Evolutionary conservation across 768 basidiomycete species (phyloP).

Genomic region (Leccinum olivaceopallidum): DNA sequence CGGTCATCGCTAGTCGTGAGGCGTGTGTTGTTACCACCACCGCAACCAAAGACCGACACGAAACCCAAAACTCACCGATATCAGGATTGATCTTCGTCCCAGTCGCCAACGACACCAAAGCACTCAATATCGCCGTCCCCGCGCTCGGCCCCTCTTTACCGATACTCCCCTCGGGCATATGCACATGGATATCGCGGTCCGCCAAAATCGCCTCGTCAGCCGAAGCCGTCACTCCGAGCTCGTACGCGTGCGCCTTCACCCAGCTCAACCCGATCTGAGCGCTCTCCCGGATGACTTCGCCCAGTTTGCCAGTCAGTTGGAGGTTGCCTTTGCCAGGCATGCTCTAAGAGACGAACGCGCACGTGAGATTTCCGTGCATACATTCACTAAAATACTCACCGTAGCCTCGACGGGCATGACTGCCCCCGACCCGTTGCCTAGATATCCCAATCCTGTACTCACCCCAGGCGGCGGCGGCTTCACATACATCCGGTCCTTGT

Average conservation of each 20-base stretch:
- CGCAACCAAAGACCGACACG: background rate
- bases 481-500: slow-evolving; percentile 90
- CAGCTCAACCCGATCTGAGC: slow-evolving; percentile 94
- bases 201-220: slow-evolving; percentile 77
- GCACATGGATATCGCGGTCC: slow-evolving; percentile 89
- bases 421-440: slow-evolving; percentile 94
- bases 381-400: slow-evolving; percentile 44
- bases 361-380: background rate
- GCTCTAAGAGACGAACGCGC: slow-evolving; percentile 45
- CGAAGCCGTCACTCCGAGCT: slow-evolving; percentile 79
- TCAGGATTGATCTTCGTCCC: slow-evolving; percentile 82
- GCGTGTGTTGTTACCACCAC: background rate
- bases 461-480: slow-evolving; percentile 86
- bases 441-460: slow-evolving; percentile 91
- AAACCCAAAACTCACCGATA: slow-evolving; percentile 60
- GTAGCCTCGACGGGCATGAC: slow-evolving; percentile 98
- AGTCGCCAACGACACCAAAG: slow-evolving; percentile 90
- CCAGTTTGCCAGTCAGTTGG: slow-evolving; percentile 94
- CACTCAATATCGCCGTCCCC: slow-evolving; percentile 89
- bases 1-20: slow-evolving; percentile 87
- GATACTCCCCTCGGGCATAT: slow-evolving; percentile 94
- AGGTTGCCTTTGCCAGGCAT: slow-evolving; percentile 96
- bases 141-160: slow-evolving; percentile 97
- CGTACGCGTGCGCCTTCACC: slow-evolving; percentile 88
- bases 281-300: slow-evolving; percentile 96